A percentile compares a stretch with the other conserved stretches of the same genome.
Evolutionary conservation across 2,329 filamentous ascomycete species (phyloP).

Genomic region (Epichloe scottii): DNA sequence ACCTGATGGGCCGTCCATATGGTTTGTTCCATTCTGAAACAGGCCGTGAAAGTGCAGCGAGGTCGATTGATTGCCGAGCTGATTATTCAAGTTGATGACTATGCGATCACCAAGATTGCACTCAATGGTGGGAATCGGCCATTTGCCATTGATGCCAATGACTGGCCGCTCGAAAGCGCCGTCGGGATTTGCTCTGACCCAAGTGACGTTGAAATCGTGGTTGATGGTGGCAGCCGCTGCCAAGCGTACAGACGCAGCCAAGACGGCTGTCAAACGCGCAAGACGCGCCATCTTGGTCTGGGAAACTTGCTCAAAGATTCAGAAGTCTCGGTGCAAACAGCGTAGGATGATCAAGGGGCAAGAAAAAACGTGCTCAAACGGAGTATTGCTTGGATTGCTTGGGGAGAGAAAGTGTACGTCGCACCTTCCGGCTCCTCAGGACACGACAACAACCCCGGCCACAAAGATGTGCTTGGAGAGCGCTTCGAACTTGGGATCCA

Average conservation of each 20-base stretch:
- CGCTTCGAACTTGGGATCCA: too few species aligned
- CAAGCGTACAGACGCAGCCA: slow-evolving; percentile 9
- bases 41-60: slow-evolving; percentile 61
- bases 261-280: slow-evolving; percentile 6
- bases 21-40: slow-evolving; percentile 51
- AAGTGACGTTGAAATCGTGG: slow-evolving; percentile 57
- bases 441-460: too few species aligned
- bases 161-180: slow-evolving; percentile 49
- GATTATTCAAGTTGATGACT: slow-evolving; percentile 45
- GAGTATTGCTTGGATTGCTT: too few species aligned
- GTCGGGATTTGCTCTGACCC: slow-evolving; percentile 63
- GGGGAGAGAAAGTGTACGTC: too few species aligned
- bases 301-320: background rate
- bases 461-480: too few species aligned
- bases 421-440: too few species aligned
- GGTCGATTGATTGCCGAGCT: slow-evolving; percentile 48
- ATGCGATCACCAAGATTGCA: slow-evolving; percentile 50
- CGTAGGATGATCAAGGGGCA: background rate
- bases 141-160: slow-evolving; percentile 66
- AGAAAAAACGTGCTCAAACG: background rate
- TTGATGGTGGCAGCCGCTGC: slow-evolving; percentile 31
- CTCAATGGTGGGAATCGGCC: slow-evolving; percentile 58
- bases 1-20: slow-evolving; percentile 58
- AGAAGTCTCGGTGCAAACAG: background rate
- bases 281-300: slow-evolving; percentile 9